These are phyloP conservation scores for Phanerodontia chrysosporium DNA, from an alignment of 768 basidiomycete species.

Conservation along the genomic window DNA sequence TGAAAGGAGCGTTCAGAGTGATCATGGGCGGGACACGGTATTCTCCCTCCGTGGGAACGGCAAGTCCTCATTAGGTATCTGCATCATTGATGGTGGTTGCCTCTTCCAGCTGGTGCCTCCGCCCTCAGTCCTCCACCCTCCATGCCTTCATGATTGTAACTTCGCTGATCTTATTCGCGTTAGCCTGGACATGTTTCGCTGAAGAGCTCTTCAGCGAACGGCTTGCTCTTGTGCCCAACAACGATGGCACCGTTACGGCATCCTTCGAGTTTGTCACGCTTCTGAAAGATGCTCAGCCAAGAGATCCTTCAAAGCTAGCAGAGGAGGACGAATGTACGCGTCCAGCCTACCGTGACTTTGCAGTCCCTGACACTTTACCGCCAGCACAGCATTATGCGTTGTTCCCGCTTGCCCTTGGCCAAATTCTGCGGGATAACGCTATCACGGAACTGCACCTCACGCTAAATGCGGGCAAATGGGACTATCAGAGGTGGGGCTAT, in stretches of 20 bases:
- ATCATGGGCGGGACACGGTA: no score
- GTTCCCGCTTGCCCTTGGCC: conserved; percentile 83
- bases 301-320: conserved; percentile 48
- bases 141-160: not conserved
- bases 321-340: conserved; percentile 44
- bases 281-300: conserved; percentile 47
- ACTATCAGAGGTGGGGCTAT: conserved; percentile 79
- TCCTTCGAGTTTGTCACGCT: conserved; percentile 77
- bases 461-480: conserved; percentile 90
- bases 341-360: not conserved
- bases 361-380: no score
- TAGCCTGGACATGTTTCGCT: not conserved
- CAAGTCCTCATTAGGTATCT: not conserved
- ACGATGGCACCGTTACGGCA: conserved; percentile 79
- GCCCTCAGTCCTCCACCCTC: not conserved
- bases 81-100: not conserved
- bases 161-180: not conserved
- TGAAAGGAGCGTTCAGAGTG: no score
- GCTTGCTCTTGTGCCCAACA: conserved; percentile 54
- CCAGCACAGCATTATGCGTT: conserved; percentile 82
- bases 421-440: conserved; percentile 81
- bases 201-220: conserved; percentile 52
- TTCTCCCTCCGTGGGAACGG: not conserved
- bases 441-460: conserved; percentile 87
- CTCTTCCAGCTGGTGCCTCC: not conserved